These are phyloP conservation scores for Gymnopus androsaceus DNA, from an alignment of 1,284 basidiomycete species.

Conservation along the genomic window DNA sequence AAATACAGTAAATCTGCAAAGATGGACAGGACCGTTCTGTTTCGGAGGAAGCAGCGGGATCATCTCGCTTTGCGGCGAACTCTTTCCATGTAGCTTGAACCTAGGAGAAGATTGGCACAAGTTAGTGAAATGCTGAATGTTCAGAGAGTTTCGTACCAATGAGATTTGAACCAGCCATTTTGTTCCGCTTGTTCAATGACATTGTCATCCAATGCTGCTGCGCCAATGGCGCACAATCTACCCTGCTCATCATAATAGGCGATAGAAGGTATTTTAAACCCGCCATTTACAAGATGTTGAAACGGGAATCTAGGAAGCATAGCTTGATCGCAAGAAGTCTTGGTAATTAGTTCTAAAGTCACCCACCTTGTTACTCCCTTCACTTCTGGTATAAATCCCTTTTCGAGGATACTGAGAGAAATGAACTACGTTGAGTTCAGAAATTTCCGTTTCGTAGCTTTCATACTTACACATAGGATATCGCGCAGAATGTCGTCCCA, in stretches of 20 bases:
- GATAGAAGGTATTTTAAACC: constrained; percentile 47
- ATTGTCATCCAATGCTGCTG: constrained; percentile 36
- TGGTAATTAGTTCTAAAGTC: background rate
- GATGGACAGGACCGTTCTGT: constrained; percentile 38
- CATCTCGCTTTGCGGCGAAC: constrained; percentile 33
- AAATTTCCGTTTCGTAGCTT: background rate
- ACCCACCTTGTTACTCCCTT: constrained; percentile 39
- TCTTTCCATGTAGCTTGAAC: constrained; percentile 45
- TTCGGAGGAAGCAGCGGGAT: constrained; percentile 37
- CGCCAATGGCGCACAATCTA: constrained; percentile 38
- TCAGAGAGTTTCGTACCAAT: constrained; percentile 38
- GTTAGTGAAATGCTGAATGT: background rate
- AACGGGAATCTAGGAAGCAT: constrained; percentile 21
- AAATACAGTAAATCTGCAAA: constrained; percentile 46
- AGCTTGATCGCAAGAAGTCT: background rate
- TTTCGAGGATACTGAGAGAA: constrained; percentile 25
- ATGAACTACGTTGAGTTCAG: background rate
- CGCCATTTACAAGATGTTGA: constrained; percentile 41
- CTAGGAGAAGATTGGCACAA: constrained; percentile 24
- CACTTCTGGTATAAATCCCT: constrained; percentile 42
- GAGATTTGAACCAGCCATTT: constrained; percentile 31
- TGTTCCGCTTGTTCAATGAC: constrained; percentile 37
- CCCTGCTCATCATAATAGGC: constrained; percentile 43
- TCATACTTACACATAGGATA: constrained; percentile 16
- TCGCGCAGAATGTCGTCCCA: constrained; percentile 41